A percentile compares a stretch with the other conserved stretches of the same genome.
These are phyloP conservation scores for Tolypocladium guangdongense DNA, from an alignment of 2,329 filamentous ascomycete species.

Conservation along the genomic window DNA sequence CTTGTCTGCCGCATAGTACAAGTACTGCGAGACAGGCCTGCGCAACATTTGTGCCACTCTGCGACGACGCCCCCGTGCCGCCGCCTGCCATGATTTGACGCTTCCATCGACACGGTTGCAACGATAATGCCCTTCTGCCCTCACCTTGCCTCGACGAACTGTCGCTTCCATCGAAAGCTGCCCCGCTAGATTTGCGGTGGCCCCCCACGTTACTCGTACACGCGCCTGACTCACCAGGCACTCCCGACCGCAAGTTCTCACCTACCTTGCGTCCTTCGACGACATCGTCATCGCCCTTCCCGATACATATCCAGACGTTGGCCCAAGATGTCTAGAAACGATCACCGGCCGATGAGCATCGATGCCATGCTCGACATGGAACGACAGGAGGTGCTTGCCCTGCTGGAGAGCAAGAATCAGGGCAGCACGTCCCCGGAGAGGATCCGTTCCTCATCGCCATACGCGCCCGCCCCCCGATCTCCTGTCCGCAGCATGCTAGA, in stretches of 20 bases:
- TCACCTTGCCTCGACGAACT: background rate
- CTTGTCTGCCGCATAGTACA: background rate
- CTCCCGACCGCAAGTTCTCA: background rate
- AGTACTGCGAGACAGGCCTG: background rate
- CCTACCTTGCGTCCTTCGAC: background rate
- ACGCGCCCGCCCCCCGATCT: constrained; percentile 46
- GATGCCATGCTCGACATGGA: constrained; percentile 71
- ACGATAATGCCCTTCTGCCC: constrained; percentile 4
- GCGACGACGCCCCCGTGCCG: background rate
- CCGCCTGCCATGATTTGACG: background rate
- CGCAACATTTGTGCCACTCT: background rate
- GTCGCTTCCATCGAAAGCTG: constrained; percentile 1
- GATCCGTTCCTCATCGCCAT: constrained; percentile 41
- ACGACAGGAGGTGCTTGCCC: constrained; percentile 58
- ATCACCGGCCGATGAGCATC: constrained; percentile 53
- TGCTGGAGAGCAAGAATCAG: constrained; percentile 45
- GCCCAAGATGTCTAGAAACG: constrained; percentile 20
- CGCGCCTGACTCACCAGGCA: background rate
- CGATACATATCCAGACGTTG: background rate
- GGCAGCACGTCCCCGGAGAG: constrained; percentile 22
- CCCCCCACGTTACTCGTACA: background rate
- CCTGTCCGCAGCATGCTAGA: constrained; percentile 61
- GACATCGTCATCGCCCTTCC: background rate
- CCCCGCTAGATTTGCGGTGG: background rate
- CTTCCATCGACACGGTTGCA: background rate